A percentile compares a stretch with the other conserved stretches of the same genome.
Conservation (phyloP, 352 stramenopile genomes). For the Blastocystis sp. region DNA sequence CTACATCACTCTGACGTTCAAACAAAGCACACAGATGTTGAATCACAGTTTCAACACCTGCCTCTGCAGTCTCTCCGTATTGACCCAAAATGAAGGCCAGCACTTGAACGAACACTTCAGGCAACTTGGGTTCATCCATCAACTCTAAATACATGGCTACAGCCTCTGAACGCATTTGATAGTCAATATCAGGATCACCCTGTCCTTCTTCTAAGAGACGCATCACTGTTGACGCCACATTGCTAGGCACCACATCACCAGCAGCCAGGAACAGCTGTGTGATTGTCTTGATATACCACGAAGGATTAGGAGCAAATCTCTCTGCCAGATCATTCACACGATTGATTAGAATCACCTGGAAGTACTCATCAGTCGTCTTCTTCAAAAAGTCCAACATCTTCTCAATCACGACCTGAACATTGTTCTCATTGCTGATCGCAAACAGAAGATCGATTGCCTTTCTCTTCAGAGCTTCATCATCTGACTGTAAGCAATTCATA, state of each 20-base stretch:
- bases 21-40: slow-evolving; percentile 85
- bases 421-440: slow-evolving; percentile 98
- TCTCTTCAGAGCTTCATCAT: slow-evolving; percentile 95
- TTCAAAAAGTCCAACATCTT: slow-evolving; percentile 91
- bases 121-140: slow-evolving; percentile 82
- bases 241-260: slow-evolving; percentile 89
- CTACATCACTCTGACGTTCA: slow-evolving; percentile 68
- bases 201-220: slow-evolving; percentile 91
- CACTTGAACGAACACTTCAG: slow-evolving; percentile 88
- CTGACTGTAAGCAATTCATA: slow-evolving; percentile 97
- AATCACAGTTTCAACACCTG: slow-evolving; percentile 85
- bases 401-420: slow-evolving; percentile 98
- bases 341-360: slow-evolving; percentile 88
- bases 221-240: slow-evolving; percentile 93
- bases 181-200: slow-evolving; percentile 90
- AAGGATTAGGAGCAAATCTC: slow-evolving; percentile 89
- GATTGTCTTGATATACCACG: slow-evolving; percentile 97
- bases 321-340: slow-evolving; percentile 95
- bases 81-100: slow-evolving; percentile 97
- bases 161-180: slow-evolving; percentile 86
- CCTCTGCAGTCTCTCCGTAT: slow-evolving; percentile 91
- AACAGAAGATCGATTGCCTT: slow-evolving; percentile 82
- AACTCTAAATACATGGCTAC: slow-evolving; percentile 92
- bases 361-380: slow-evolving; percentile 89
- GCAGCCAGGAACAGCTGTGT: slow-evolving; percentile 84